phyloP scores from a whole-genome alignment of 2,329 filamentous ascomycete genomes.

The Tolypocladium album region DNA sequence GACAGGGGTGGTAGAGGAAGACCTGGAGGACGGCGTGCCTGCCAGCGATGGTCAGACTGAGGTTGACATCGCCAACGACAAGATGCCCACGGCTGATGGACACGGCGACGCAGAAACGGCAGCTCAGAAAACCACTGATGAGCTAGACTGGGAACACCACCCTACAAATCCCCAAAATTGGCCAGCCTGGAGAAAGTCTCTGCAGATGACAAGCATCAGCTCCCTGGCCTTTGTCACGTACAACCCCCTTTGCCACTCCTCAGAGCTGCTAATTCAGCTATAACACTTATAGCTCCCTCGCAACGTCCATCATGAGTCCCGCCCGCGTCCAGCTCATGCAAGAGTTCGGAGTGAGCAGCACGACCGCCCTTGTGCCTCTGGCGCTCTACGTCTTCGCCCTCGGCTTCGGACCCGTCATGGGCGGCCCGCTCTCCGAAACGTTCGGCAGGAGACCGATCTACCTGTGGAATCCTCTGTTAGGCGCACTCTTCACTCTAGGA shows the following conservation, averaged over 20 bases:
- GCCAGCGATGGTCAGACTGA: neutral
- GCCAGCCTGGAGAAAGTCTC: conserved; percentile 27
- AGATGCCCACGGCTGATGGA: neutral
- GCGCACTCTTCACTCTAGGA: conserved; percentile 45
- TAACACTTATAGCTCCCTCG: conserved; percentile 31
- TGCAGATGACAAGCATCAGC: conserved; percentile 26
- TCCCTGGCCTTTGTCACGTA: conserved; percentile 30
- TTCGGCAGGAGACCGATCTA: conserved; percentile 45
- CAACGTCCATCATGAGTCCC: conserved; percentile 42
- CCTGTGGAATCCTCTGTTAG: conserved; percentile 30
- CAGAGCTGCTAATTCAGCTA: neutral
- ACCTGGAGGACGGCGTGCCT: neutral
- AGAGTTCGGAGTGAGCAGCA: conserved; percentile 43
- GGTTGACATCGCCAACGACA: neutral
- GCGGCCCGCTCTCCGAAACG: conserved; percentile 48
- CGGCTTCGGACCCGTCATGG: conserved; percentile 46
- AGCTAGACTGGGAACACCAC: neutral
- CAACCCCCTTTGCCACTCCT: conserved; percentile 3
- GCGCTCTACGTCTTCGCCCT: conserved; percentile 51
- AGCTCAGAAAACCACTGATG: neutral
- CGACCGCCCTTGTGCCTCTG: conserved; percentile 46
- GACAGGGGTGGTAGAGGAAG: neutral
- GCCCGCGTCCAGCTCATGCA: conserved; percentile 32
- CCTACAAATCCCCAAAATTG: conserved; percentile 38
- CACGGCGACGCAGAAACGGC: neutral